Evolutionary conservation across 2,329 filamentous ascomycete genomes (phyloP).

Genomic region (Cordyceps farinosa): DNA sequence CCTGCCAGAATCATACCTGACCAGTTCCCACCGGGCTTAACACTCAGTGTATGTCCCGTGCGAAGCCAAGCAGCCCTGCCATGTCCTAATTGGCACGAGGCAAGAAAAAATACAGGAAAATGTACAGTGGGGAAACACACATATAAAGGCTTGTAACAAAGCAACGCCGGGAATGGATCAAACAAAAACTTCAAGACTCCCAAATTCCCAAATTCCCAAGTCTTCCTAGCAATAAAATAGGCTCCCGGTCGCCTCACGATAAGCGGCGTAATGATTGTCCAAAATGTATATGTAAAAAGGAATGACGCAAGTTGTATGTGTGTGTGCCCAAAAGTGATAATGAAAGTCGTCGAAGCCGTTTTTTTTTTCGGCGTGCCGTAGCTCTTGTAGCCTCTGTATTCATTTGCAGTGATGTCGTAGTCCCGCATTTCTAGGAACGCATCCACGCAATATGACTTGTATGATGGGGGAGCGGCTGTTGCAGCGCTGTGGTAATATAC

Average conservation of each 20-base stretch:
- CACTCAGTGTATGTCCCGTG: background rate
- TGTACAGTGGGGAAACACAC: background rate
- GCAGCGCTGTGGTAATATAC: background rate
- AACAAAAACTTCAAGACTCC: constrained; percentile 22
- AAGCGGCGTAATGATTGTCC: constrained; percentile 15
- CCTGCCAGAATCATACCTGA: background rate
- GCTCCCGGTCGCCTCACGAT: constrained; percentile 16
- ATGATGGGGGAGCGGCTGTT: background rate
- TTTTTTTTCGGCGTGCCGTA: background rate
- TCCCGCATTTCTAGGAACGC: background rate
- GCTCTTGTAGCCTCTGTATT: background rate
- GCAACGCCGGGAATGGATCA: constrained; percentile 19
- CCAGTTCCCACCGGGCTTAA: background rate
- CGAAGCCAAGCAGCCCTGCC: background rate
- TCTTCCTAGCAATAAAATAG: constrained; percentile 11
- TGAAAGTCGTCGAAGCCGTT: constrained; percentile 8
- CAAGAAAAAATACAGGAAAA: constrained; percentile 11
- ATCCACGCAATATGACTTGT: background rate
- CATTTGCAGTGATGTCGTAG: background rate
- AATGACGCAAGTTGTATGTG: constrained; percentile 13
- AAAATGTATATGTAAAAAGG: constrained; percentile 15
- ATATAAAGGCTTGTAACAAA: background rate
- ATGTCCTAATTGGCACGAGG: background rate
- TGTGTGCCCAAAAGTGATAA: background rate
- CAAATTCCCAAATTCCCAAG: constrained; percentile 5